Evolutionary conservation across 2,329 filamentous ascomycete genomes (phyloP).

Genomic region (Pseudocercospora eumusae): DNA sequence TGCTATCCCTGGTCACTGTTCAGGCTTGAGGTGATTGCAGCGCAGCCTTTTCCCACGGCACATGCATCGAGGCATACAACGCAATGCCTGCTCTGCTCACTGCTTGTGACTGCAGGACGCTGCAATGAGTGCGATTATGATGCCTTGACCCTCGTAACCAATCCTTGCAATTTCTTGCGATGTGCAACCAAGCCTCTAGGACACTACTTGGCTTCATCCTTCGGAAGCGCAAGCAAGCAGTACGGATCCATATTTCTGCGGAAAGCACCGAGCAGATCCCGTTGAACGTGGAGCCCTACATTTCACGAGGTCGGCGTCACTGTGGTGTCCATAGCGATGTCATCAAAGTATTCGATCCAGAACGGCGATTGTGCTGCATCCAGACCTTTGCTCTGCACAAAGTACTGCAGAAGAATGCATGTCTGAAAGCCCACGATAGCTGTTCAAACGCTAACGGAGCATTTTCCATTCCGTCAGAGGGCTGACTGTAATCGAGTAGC

Average conservation of each 20-base stretch:
- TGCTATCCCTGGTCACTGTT: neutral
- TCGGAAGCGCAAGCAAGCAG: neutral
- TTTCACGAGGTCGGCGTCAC: neutral
- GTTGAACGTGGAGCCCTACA: neutral
- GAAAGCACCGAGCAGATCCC: neutral
- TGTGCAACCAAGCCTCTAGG: conserved; percentile 1
- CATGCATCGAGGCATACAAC: neutral
- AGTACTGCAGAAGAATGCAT: too few species aligned
- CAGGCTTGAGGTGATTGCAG: neutral
- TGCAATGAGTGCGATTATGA: neutral
- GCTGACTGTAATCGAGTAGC: neutral
- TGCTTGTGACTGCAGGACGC: neutral
- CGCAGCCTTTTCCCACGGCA: neutral
- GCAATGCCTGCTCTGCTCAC: neutral
- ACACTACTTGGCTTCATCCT: neutral
- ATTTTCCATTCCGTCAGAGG: too few species aligned
- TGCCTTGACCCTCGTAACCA: neutral
- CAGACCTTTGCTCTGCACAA: neutral
- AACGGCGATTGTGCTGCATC: neutral
- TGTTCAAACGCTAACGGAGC: neutral
- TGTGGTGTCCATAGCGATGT: neutral
- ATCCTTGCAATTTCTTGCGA: neutral
- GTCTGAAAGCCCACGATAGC: neutral
- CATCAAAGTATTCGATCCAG: neutral
- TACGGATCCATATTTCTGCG: neutral